A percentile compares a stretch with the other conserved stretches of the same genome.
phyloP scores from a whole-genome alignment of 192 early-diverging fungal genomes.

The Diversispora eburnea region DNA sequence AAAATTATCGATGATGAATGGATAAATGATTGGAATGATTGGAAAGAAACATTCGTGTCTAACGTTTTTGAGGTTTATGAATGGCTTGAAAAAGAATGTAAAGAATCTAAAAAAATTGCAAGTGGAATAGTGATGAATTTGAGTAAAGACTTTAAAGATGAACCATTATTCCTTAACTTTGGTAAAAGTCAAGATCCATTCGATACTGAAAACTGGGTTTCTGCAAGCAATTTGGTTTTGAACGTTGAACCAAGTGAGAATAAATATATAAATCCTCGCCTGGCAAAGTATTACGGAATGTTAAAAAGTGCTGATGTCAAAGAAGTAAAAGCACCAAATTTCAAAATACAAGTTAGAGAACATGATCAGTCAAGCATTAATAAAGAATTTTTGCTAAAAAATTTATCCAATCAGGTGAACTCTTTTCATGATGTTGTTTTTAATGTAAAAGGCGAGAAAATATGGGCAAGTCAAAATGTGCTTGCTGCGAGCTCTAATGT shows the following conservation, averaged over 20 bases:
- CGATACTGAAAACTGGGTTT: background rate
- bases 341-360: background rate
- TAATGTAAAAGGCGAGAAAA: background rate
- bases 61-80: slow-evolving; percentile 2
- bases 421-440: slow-evolving; percentile 2
- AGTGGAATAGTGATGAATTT: too few species aligned
- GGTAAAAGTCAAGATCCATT: slow-evolving; percentile 4
- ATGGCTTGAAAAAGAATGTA: slow-evolving; percentile 4
- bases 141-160: background rate
- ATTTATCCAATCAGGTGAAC: background rate
- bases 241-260: background rate
- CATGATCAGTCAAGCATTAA: background rate
- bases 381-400: background rate
- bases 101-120: too few species aligned
- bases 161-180: slow-evolving; percentile 6
- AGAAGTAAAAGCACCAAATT: background rate
- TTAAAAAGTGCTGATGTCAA: background rate
- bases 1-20: background rate
- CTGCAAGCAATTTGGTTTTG: background rate
- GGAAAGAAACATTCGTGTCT: background rate
- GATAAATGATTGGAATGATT: background rate
- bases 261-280: background rate
- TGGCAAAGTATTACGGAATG: background rate
- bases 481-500: slow-evolving; percentile 2
- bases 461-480: background rate